Percentiles rank a stretch among this genome's conserved stretches.
phyloP scores from a whole-genome alignment of 1,139 yeast genomes.

The Hyphopichia burtonii region DNA sequence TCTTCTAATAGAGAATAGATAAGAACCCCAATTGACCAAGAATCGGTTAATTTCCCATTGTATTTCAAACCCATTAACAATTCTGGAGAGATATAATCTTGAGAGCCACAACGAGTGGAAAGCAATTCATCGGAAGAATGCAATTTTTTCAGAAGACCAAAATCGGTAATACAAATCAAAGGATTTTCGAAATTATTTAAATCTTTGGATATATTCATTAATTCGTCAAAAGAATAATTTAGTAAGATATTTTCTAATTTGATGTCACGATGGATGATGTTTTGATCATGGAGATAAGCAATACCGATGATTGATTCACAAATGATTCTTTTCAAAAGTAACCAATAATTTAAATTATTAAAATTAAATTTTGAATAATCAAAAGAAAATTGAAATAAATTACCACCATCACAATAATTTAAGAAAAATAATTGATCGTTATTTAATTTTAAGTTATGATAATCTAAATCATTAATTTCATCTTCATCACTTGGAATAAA shows the following conservation, averaged over 20 bases:
- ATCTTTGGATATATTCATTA: slow-evolving; percentile 8
- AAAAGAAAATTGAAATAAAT: slow-evolving; percentile 63
- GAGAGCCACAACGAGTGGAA: slow-evolving; percentile 90
- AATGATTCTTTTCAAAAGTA: slow-evolving; percentile 57
- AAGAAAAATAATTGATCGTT: slow-evolving; percentile 57
- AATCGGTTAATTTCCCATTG: slow-evolving; percentile 85
- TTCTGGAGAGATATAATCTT: slow-evolving; percentile 94
- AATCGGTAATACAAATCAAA: slow-evolving; percentile 60
- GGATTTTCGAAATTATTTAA: slow-evolving; percentile 20
- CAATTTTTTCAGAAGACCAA: slow-evolving; percentile 78
- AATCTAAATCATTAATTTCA: slow-evolving; percentile 11
- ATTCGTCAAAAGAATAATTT: slow-evolving; percentile 24
- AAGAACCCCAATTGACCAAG: slow-evolving; percentile 95
- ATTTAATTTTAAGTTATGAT: slow-evolving; percentile 21
- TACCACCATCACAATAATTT: slow-evolving; percentile 84
- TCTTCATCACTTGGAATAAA: slow-evolving; percentile 1
- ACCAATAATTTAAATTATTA: slow-evolving; percentile 36
- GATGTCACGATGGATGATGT: slow-evolving; percentile 82
- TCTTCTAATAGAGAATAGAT: slow-evolving; percentile 80
- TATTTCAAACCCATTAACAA: slow-evolving; percentile 84
- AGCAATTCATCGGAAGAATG: slow-evolving; percentile 59
- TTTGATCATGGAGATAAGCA: slow-evolving; percentile 63
- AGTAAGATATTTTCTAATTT: slow-evolving; percentile 79
- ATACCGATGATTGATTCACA: slow-evolving; percentile 71
- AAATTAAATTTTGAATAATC: slow-evolving; percentile 24